Evolutionary conservation across 2,329 filamentous ascomycete species (phyloP).

Genomic region (Colletotrichum lindemuthianum): DNA sequence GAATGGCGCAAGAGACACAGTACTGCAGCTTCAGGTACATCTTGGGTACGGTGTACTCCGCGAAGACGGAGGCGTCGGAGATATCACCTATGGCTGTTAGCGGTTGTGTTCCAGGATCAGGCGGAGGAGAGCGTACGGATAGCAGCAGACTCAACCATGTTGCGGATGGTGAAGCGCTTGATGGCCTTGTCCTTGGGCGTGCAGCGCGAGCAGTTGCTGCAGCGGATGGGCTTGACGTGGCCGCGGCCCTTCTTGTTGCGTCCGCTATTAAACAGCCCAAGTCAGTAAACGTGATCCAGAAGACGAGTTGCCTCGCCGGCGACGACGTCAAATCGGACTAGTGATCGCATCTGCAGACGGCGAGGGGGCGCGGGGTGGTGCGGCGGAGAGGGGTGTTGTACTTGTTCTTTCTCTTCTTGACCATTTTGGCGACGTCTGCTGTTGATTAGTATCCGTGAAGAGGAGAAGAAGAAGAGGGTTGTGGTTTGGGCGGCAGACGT

Average conservation of each 20-base stretch:
- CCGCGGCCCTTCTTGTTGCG: slow-evolving; percentile 99
- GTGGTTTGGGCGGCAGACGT: slow-evolving; percentile 25
- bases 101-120: background rate
- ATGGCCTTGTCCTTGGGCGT: slow-evolving; percentile 99
- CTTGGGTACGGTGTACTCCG: slow-evolving; percentile 99
- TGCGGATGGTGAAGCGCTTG: slow-evolving; percentile 99
- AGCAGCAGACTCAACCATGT: slow-evolving; percentile 99
- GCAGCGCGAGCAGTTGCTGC: slow-evolving; percentile 80
- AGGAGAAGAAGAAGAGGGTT: slow-evolving; percentile 37
- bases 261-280: slow-evolving; percentile 68
- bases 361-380: background rate
- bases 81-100: slow-evolving; percentile 84
- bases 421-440: slow-evolving; percentile 70
- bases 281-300: slow-evolving; percentile 36
- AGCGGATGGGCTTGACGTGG: slow-evolving; percentile 98
- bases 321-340: background rate
- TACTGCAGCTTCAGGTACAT: slow-evolving; percentile 99
- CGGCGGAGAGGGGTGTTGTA: slow-evolving; percentile 50
- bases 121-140: slow-evolving; percentile 79
- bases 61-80: slow-evolving; percentile 98
- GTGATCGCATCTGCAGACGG: background rate
- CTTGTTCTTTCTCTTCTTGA: slow-evolving; percentile 79
- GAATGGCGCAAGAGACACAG: slow-evolving; percentile 99
- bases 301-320: slow-evolving; percentile 1
- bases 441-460: slow-evolving; percentile 41